phyloP scores from a whole-genome alignment of 257 asterid species.

The Parsonsia alboflavescens region DNA sequence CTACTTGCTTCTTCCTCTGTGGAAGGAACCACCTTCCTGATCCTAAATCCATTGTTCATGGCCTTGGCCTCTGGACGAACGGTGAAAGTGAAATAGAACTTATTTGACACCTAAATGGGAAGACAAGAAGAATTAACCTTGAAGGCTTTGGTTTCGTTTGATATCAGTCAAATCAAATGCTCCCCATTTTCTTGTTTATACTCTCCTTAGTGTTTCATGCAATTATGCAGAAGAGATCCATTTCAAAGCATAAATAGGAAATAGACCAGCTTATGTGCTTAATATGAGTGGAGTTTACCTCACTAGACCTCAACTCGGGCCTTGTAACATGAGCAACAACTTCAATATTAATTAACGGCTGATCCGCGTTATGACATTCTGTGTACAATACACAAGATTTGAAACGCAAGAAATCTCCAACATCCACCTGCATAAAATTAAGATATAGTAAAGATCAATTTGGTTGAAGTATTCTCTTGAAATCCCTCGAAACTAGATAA shows the following conservation, averaged over 20 bases:
- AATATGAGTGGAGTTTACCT: conserved; percentile 44
- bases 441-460: neutral
- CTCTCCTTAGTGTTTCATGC: neutral
- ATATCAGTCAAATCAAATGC: neutral
- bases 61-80: conserved; percentile 87
- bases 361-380: conserved; percentile 57
- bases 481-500: neutral
- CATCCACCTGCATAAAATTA: conserved; percentile 75
- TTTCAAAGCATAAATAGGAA: neutral
- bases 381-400: conserved; percentile 83
- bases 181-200: neutral
- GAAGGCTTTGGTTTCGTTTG: neutral
- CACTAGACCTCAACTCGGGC: conserved; percentile 90
- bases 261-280: neutral
- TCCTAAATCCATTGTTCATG: conserved; percentile 44
- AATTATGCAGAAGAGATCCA: neutral
- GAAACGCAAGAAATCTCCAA: conserved; percentile 92
- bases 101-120: conserved; percentile 67
- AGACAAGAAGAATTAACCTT: neutral
- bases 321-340: conserved; percentile 94
- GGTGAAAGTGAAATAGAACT: conserved; percentile 78
- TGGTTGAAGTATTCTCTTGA: neutral
- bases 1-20: conserved; percentile 91
- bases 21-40: conserved; percentile 95
- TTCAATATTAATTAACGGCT: conserved; percentile 75